Evolutionary conservation across 768 basidiomycete species (phyloP).

Genomic region (Porpolomopsis calyptriformis): DNA sequence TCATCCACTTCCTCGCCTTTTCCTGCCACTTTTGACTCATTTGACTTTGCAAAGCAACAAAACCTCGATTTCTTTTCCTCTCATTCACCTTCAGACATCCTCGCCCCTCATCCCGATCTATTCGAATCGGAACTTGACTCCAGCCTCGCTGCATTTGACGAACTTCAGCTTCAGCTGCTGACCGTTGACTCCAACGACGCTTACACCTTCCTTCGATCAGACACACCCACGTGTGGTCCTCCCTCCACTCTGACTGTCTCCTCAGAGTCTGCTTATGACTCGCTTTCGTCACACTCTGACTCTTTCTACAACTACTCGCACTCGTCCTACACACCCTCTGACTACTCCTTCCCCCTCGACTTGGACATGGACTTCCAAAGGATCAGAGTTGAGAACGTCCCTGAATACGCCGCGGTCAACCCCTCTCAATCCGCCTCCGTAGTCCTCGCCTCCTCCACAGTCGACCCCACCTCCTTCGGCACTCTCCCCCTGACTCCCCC

Average conservation of each 20-base stretch:
- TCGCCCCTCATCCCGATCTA: constrained; percentile 69
- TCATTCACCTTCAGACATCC: constrained; percentile 57
- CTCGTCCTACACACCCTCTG: constrained; percentile 37
- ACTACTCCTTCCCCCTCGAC: constrained; percentile 53
- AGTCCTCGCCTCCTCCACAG: constrained; percentile 28
- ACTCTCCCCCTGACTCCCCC: constrained; percentile 48
- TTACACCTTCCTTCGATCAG: constrained; percentile 53
- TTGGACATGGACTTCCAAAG: constrained; percentile 65
- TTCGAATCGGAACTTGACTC: constrained; percentile 78
- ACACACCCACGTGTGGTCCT: constrained; percentile 56
- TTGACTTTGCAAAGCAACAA: constrained; percentile 27
- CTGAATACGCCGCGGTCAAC: constrained; percentile 37
- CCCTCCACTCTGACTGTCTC: constrained; percentile 73
- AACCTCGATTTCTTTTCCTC: constrained; percentile 61
- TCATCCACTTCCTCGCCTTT: not conserved
- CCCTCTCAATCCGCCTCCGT: constrained; percentile 26
- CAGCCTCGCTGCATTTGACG: constrained; percentile 56
- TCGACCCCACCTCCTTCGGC: constrained; percentile 51
- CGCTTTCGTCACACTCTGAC: constrained; percentile 56
- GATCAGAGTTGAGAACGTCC: constrained; percentile 41
- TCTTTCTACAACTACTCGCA: constrained; percentile 57
- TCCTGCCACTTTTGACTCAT: not conserved
- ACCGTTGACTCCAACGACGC: constrained; percentile 56
- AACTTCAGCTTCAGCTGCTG: constrained; percentile 49
- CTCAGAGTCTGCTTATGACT: constrained; percentile 67